These are phyloP conservation scores for Colletotrichum chlorophyti DNA, from an alignment of 2,329 filamentous ascomycete species.

Conservation along the genomic window DNA sequence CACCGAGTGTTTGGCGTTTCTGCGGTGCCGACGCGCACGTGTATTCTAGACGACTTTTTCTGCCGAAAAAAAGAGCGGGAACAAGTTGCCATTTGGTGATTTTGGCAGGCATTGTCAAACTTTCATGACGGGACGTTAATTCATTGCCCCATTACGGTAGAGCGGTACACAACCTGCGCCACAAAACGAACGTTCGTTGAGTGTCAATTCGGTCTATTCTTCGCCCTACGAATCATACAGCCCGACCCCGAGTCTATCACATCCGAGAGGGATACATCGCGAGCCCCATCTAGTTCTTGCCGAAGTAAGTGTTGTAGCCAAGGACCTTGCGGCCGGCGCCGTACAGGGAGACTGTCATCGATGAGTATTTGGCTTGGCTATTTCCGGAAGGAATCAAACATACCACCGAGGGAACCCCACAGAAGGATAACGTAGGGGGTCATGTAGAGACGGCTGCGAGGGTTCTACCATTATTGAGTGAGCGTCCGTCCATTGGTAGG, in stretches of 20 bases:
- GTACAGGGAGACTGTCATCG: constrained; percentile 63
- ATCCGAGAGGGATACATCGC: not conserved
- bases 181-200: constrained; percentile 1
- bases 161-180: not conserved
- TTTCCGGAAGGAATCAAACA: constrained; percentile 38
- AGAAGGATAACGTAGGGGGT: constrained; percentile 72
- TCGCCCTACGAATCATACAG: constrained; percentile 24
- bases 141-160: constrained; percentile 10
- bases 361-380: constrained; percentile 30
- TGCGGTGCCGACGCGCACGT: not conserved
- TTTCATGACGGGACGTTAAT: not conserved
- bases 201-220: constrained; percentile 18
- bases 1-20: not conserved
- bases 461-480: constrained; percentile 52
- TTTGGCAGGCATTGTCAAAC: constrained; percentile 10
- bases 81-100: constrained; percentile 12
- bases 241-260: not conserved
- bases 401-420: constrained; percentile 69
- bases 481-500: constrained; percentile 3
- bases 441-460: constrained; percentile 69
- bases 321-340: constrained; percentile 76
- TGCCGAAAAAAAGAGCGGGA: not conserved
- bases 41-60: constrained; percentile 23
- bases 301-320: constrained; percentile 82
- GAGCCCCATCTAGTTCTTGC: constrained; percentile 52